These are phyloP conservation scores for Fusarium anthophilum DNA, from an alignment of 2,329 filamentous ascomycete species.

Conservation along the genomic window DNA sequence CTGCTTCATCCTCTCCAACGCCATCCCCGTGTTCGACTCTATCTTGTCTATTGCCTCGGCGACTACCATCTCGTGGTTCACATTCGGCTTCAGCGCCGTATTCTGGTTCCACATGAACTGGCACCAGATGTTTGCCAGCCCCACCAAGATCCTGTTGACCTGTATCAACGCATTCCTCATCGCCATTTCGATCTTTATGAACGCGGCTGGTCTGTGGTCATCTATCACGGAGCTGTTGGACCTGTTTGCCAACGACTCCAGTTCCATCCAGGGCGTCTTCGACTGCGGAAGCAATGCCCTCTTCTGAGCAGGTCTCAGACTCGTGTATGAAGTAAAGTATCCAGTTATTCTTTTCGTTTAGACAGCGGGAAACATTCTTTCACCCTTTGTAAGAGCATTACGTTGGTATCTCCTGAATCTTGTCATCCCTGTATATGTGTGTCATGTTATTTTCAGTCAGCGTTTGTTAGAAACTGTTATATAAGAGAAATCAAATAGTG, in stretches of 20 bases:
- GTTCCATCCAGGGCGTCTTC: conserved; percentile 45
- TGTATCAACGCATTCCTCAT: conserved; percentile 46
- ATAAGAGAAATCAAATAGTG: conserved; percentile 42
- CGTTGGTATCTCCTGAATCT: conserved; percentile 5
- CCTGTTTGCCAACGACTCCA: conserved; percentile 42
- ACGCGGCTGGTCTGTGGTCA: conserved; percentile 49
- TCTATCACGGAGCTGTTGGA: conserved; percentile 46
- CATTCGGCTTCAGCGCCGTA: conserved; percentile 49
- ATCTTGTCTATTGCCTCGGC: conserved; percentile 50
- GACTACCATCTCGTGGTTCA: conserved; percentile 50
- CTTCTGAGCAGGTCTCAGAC: conserved; percentile 39
- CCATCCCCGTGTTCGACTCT: conserved; percentile 51
- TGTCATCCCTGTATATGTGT: conserved; percentile 37
- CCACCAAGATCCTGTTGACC: conserved; percentile 44
- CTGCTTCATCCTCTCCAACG: conserved; percentile 49
- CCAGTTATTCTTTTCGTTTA: conserved; percentile 25
- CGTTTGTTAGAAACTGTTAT: conserved; percentile 37
- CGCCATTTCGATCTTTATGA: conserved; percentile 48
- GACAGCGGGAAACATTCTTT: conserved; percentile 24
- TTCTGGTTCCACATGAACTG: conserved; percentile 52
- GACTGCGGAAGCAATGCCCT: conserved; percentile 49
- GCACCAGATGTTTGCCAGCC: conserved; percentile 42
- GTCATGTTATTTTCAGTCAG: conserved; percentile 36
- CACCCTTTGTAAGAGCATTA: conserved; percentile 27
- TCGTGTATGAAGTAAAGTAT: conserved; percentile 9